Conservation (phyloP, 495 filamentous ascomycete species). For the Xylaria intraflava region DNA sequence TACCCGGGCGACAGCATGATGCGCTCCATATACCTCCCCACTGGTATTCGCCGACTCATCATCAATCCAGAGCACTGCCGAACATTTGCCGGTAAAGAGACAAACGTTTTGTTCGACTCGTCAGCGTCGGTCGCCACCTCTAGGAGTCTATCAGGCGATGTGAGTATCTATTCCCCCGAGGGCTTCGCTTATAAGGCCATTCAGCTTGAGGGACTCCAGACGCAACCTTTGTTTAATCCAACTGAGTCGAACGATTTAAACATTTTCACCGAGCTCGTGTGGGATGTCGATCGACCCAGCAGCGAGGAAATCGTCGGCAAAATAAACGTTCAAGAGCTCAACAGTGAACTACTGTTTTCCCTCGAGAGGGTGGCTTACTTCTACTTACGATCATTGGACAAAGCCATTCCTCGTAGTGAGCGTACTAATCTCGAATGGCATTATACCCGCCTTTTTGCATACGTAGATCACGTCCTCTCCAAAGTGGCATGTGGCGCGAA, state of each 20-base stretch:
- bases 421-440: neutral
- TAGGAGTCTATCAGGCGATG: neutral
- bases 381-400: slow-evolving; percentile 17
- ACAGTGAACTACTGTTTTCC: neutral
- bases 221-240: neutral
- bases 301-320: neutral
- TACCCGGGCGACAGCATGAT: slow-evolving; percentile 18
- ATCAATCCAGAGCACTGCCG: slow-evolving; percentile 9
- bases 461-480: neutral
- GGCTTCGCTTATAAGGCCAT: neutral
- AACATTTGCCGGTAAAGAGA: slow-evolving; percentile 8
- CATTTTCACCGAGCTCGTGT: neutral
- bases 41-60: slow-evolving; percentile 8
- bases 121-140: neutral
- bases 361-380: slow-evolving; percentile 25
- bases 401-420: neutral
- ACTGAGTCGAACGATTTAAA: neutral
- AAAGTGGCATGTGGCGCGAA: neutral
- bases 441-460: neutral
- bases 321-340: slow-evolving; percentile 1
- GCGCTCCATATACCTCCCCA: slow-evolving; percentile 19
- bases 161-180: neutral
- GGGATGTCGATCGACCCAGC: slow-evolving; percentile 7
- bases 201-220: neutral
- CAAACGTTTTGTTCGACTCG: slow-evolving; percentile 20